Conservation (phyloP, 805 yeast genomes). For the Wickerhamiella lipophila region DNA sequence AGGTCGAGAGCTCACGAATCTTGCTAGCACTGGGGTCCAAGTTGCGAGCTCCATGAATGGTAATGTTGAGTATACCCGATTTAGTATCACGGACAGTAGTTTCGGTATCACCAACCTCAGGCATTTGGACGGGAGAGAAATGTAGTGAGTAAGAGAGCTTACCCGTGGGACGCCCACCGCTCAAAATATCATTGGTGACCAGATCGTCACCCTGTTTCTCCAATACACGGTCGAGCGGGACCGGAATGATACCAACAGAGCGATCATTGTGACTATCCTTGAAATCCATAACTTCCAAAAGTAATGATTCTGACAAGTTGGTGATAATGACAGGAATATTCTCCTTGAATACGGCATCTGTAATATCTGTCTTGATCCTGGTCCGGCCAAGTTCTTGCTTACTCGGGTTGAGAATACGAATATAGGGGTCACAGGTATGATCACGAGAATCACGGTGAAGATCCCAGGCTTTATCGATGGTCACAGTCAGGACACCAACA, state of each 20-base stretch:
- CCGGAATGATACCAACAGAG: conserved; percentile 60
- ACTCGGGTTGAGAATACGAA: conserved; percentile 48
- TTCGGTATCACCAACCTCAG: conserved; percentile 41
- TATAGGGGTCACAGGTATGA: conserved; percentile 82
- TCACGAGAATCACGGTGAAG: conserved; percentile 55
- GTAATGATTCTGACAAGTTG: conserved; percentile 71
- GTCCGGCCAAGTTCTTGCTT: conserved; percentile 50
- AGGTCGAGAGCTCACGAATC: conserved; percentile 47
- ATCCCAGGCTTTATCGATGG: conserved; percentile 51
- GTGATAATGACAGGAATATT: conserved; percentile 54
- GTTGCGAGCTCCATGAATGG: conserved; percentile 50
- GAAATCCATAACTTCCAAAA: conserved; percentile 58
- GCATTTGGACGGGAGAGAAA: conserved; percentile 58
- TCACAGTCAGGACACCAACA: conserved; percentile 70
- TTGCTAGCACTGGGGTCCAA: conserved; percentile 30
- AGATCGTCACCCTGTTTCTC: conserved; percentile 36
- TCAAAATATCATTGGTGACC: conserved; percentile 45
- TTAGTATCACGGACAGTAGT: conserved; percentile 87
- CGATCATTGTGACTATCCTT: conserved; percentile 71
- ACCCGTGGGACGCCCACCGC: conserved; percentile 81
- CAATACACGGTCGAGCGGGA: conserved; percentile 55
- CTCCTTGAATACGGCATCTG: conserved; percentile 75
- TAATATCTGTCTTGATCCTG: conserved; percentile 51
- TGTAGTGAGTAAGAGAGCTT: conserved; percentile 54
- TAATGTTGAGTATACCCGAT: conserved; percentile 77